Base-by-base conservation (phyloP, 2,329 filamentous ascomycete species). In the Xylaria sp. region DNA sequence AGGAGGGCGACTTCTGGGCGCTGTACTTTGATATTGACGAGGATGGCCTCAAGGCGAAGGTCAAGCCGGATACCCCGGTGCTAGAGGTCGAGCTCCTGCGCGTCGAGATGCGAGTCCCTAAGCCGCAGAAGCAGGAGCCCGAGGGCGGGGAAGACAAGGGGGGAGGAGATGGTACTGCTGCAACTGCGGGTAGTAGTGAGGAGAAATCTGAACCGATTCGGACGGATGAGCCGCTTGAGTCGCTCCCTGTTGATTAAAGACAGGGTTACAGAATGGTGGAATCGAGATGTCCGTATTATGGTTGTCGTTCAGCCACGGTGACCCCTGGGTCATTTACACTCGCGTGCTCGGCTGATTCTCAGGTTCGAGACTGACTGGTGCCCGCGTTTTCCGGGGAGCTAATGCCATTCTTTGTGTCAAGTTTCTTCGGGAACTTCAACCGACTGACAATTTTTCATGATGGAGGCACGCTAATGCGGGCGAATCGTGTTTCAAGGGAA, bases 41-140 rank as follows among this genome's bases (percentile, higher is more conserved):
- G n/a, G 74, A 82, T 63, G 68, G 70, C 2, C 63, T 82, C 23
- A 72, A 67, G 52, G 67, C 65, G 2, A 83, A 79, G 65, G 70
- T 83, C 0, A 70, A 73, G 1, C 66, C 71, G 42, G 79, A 76
- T 0, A 78, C 74, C 2, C 73, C 76, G 1, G 76, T 84, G 0
- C 71, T 86, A 4, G 83, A 85, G 58, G 69, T 86, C 2, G 80
- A 83, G 67, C 70, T 86, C 18, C 69, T 73, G 4, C 74, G 82
- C 9, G 77, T 76, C 8, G 83, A 85, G 67, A 79, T 78, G 69
- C 65, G 67, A 6, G 46, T 67, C 4, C 59, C 59, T 13, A 65
- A 68, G 35, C 53, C 60, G 19, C 47, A 55, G 19, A 47, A n/a
- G 30, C 37, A 54, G 2, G 46, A 51, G 30, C 37, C 60, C 6